Evolutionary conservation across 805 yeast species (phyloP), one percentile per base, ranked within the genome.

Genomic region (Komagataella populi): DNA sequence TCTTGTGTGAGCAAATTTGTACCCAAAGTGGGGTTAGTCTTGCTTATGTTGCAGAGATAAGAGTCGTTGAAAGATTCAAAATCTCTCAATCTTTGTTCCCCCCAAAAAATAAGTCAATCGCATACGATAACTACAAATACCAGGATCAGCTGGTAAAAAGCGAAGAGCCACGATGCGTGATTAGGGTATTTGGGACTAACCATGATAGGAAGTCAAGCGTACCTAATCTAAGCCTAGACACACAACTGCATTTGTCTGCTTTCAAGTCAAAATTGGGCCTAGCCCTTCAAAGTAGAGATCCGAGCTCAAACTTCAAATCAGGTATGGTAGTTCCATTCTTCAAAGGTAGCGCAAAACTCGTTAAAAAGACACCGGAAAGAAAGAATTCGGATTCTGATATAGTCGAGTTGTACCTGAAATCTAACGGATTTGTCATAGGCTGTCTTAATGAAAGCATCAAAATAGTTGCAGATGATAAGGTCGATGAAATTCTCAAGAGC

Each of bases 311-410:
- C 18, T 76, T 69, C 53, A 73, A 66, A 49, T 64, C 73, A 30
- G 86, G 85, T 0, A 54, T 76, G 3, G 65, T 77, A 18, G 71
- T 80, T 72, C 81, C 84, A 0, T 75, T 80, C 55, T 71, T 62
- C 58, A 67, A 74, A 51, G 63, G 66, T 43, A 63, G 66, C 17
- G 65, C 78, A 2, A 73, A 68, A 56, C 56, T 79, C 46, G 72
- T 75, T 8, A 65, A 79, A 55, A 69, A 61, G 55, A 64, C 56
- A 44, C 45, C 48, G 12, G 16, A 54, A 1, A 52, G 48, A 36
- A 45, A 46, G 4, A 44, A 46, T 12, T 50, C 22, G 4, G 50
- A 24, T 4, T 54, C 51, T 6, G 58, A 63, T 24, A 57, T 57
- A 16, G 56, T 73, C 48, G 80, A 77, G 20, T 65, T 77, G 6